phyloP scores from a whole-genome alignment of 2,329 filamentous ascomycete genomes.

The Pestalotiopsis sp. region DNA sequence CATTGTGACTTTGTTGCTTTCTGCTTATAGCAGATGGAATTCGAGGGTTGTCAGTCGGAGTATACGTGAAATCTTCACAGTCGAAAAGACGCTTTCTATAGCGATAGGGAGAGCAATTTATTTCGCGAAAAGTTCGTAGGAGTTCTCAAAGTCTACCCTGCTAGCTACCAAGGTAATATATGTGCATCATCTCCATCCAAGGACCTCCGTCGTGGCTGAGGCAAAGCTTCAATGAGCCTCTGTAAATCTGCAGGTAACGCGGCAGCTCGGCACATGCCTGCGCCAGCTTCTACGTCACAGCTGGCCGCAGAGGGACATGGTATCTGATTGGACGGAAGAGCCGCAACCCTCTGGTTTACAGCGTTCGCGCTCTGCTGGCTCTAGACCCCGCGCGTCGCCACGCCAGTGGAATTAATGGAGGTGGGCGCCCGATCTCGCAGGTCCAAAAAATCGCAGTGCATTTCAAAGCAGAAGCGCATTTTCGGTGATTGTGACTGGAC shows the following conservation, averaged over 20 bases:
- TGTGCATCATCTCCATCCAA: not conserved
- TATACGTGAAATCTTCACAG: not conserved
- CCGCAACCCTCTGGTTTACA: not conserved
- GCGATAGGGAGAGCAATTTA: not conserved
- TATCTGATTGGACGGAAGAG: slow-evolving; percentile 2
- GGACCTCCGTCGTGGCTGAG: not conserved
- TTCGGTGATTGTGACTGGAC: slow-evolving; percentile 9
- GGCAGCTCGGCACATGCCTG: slow-evolving; percentile 8
- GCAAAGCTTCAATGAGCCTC: slow-evolving; percentile 2
- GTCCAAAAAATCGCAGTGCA: slow-evolving; percentile 17
- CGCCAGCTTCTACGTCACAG: slow-evolving; percentile 6
- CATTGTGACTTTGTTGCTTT: not conserved
- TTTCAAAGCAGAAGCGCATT: slow-evolving; percentile 18
- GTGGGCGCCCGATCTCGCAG: slow-evolving; percentile 17
- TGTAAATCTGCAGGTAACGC: not conserved
- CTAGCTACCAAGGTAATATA: not conserved
- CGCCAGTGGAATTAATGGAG: not conserved
- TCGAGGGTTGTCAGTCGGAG: too few species aligned
- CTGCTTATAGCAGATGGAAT: not conserved
- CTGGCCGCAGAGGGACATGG: not conserved
- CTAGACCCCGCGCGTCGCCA: slow-evolving; percentile 10
- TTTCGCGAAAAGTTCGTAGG: not conserved
- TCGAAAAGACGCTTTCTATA: not conserved
- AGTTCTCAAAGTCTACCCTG: not conserved
- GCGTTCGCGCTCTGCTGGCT: not conserved